phyloP scores from a whole-genome alignment of 192 early-diverging fungal species.

The Mortierella antarctica region DNA sequence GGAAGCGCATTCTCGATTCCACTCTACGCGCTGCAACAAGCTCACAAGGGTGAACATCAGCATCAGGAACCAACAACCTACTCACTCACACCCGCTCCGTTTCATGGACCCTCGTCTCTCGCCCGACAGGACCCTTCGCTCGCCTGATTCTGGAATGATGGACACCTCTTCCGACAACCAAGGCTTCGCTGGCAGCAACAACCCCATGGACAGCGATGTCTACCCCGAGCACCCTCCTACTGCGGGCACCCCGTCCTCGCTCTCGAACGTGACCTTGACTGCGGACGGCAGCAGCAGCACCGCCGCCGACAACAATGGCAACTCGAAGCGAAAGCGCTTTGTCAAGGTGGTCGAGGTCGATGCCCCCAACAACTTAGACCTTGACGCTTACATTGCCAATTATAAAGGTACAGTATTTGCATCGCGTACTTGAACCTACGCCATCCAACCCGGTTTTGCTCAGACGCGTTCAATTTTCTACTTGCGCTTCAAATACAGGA shows the following conservation, averaged over 20 bases:
- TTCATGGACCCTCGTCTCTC: constrained; percentile 48
- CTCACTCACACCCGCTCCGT: background rate
- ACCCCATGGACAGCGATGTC: constrained; percentile 35
- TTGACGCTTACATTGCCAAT: constrained; percentile 71
- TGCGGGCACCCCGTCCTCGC: constrained; percentile 37
- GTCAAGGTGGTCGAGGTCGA: constrained; percentile 56
- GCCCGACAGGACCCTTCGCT: constrained; percentile 24
- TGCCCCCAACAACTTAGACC: constrained; percentile 66
- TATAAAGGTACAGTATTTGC: constrained; percentile 64
- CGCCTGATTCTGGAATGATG: constrained; percentile 40
- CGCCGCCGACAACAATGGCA: constrained; percentile 23
- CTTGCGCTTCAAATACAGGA: constrained; percentile 51
- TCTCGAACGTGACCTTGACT: constrained; percentile 41
- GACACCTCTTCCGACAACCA: constrained; percentile 30
- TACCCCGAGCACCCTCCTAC: constrained; percentile 6
- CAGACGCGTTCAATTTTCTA: background rate
- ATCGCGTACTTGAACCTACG: background rate
- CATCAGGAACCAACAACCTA: constrained; percentile 12
- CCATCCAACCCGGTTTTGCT: background rate
- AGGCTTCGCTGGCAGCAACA: background rate
- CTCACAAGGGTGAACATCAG: constrained; percentile 3
- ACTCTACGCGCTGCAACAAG: background rate
- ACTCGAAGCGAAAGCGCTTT: constrained; percentile 58
- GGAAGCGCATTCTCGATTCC: constrained; percentile 24
- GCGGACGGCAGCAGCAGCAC: constrained; percentile 20